A percentile compares a stretch with the other conserved stretches of the same genome.
Conservation (phyloP, 495 filamentous ascomycete genomes). For the Hypomontagnella monticulosa region DNA sequence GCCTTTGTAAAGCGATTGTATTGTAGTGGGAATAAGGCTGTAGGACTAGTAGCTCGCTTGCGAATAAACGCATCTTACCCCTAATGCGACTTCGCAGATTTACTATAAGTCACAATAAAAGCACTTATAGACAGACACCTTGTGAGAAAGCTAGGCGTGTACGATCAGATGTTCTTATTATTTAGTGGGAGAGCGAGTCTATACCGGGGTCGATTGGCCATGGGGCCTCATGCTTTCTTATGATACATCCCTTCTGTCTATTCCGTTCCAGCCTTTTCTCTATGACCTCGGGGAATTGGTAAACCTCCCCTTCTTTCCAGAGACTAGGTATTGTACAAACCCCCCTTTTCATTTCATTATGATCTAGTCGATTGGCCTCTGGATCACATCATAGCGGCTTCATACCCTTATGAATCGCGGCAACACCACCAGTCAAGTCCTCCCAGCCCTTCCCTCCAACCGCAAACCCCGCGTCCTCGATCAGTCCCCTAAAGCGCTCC, state of each 20-base stretch:
- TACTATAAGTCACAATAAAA: no score
- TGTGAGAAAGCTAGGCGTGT: no score
- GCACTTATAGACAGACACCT: no score
- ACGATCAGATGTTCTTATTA: no score
- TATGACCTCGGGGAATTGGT: neutral
- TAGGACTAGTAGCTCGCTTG: no score
- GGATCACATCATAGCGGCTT: slow-evolving; percentile 68
- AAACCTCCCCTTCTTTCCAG: neutral
- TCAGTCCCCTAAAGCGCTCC: slow-evolving; percentile 84
- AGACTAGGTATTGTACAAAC: slow-evolving; percentile 14
- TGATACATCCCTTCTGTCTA: slow-evolving; percentile 3
- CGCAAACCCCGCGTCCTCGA: slow-evolving; percentile 85
- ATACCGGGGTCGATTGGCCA: no score
- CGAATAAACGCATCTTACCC: no score
- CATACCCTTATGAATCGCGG: slow-evolving; percentile 95
- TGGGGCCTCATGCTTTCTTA: slow-evolving; percentile 1
- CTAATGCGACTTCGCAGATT: no score
- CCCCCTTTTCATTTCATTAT: neutral
- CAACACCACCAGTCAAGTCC: slow-evolving; percentile 89
- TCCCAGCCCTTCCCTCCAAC: slow-evolving; percentile 84
- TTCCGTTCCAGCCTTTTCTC: slow-evolving; percentile 17
- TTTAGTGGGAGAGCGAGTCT: no score
- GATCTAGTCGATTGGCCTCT: neutral
- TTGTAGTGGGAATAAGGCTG: no score
- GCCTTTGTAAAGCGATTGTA: no score